Conservation (phyloP, 768 basidiomycete genomes). For the Royoungia palumana region DNA sequence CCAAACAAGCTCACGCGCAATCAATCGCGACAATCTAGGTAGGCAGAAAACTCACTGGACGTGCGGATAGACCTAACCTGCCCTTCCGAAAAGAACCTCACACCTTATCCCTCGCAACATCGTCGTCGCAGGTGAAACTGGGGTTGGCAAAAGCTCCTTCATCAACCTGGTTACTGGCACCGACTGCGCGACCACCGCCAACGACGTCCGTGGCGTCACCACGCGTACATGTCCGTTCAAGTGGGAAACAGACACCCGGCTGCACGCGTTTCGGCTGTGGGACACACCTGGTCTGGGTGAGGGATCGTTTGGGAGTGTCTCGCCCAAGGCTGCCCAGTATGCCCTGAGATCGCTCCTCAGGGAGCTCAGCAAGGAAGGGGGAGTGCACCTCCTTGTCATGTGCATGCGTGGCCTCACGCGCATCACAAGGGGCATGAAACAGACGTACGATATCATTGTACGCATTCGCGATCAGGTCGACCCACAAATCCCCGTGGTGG, state of each 20-base stretch:
- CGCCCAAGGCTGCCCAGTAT: slow-evolving; percentile 18
- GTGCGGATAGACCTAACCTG: not conserved
- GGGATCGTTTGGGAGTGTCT: slow-evolving; percentile 23
- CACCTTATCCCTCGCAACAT: slow-evolving; percentile 17
- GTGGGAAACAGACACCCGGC: slow-evolving; percentile 20
- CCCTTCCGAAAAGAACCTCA: not conserved
- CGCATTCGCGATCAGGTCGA: slow-evolving; percentile 21
- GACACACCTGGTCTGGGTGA: slow-evolving; percentile 24
- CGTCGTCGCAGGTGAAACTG: slow-evolving; percentile 23
- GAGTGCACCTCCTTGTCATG: slow-evolving; percentile 25
- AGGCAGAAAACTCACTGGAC: not conserved
- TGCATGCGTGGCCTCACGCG: slow-evolving; percentile 22
- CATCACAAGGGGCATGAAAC: slow-evolving; percentile 22
- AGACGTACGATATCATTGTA: slow-evolving; percentile 16
- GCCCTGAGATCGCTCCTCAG: slow-evolving; percentile 18
- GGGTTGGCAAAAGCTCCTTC: slow-evolving; percentile 26
- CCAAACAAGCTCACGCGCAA: no score
- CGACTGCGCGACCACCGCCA: slow-evolving; percentile 14
- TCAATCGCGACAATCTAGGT: slow-evolving; percentile 3
- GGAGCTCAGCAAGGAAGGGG: slow-evolving; percentile 19
- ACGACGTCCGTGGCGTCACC: slow-evolving; percentile 25
- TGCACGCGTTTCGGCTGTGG: slow-evolving; percentile 21
- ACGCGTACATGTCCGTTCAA: slow-evolving; percentile 4
- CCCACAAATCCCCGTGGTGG: slow-evolving; percentile 20
- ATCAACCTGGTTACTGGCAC: slow-evolving; percentile 21